Conservation (phyloP, 495 filamentous ascomycete species). For the Penicillium riverlandense region DNA sequence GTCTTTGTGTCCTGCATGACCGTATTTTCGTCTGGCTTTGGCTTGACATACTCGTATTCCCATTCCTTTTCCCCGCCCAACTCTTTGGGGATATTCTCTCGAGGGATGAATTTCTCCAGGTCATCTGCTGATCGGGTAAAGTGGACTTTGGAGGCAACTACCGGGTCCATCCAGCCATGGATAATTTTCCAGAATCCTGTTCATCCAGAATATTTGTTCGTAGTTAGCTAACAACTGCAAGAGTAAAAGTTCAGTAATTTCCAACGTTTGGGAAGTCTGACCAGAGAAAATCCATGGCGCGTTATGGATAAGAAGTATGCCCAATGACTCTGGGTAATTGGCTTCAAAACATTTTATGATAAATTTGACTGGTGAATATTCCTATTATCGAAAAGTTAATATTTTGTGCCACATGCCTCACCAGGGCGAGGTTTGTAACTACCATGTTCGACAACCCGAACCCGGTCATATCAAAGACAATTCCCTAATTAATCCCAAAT, state of each 20-base stretch:
- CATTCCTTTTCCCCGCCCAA: conserved; percentile 79
- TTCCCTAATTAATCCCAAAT: conserved; percentile 40
- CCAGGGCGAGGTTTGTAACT: conserved; percentile 7
- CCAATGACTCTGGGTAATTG: conserved; percentile 89
- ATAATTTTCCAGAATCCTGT: conserved; percentile 78
- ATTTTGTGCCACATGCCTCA: no score
- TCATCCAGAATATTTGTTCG: no score
- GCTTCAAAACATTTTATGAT: conserved; percentile 97
- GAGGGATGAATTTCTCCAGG: conserved; percentile 65
- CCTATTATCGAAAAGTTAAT: conserved; percentile 35
- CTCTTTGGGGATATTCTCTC: conserved; percentile 61
- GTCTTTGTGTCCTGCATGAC: conserved; percentile 57
- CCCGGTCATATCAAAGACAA: conserved; percentile 89
- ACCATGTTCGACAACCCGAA: conserved; percentile 94
- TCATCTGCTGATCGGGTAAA: conserved; percentile 79
- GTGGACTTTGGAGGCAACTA: conserved; percentile 87
- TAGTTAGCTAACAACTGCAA: no score
- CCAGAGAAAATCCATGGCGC: conserved; percentile 95
- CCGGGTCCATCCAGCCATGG: conserved; percentile 90
- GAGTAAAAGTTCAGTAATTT: no score
- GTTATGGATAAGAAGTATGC: conserved; percentile 83
- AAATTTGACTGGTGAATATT: conserved; percentile 92
- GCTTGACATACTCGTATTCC: conserved; percentile 74
- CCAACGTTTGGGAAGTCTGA: conserved; percentile 12
- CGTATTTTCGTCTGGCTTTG: conserved; percentile 61